Evolutionary conservation across 1,284 basidiomycete species (phyloP).

Genomic region (Apiotrichum brassicae): DNA sequence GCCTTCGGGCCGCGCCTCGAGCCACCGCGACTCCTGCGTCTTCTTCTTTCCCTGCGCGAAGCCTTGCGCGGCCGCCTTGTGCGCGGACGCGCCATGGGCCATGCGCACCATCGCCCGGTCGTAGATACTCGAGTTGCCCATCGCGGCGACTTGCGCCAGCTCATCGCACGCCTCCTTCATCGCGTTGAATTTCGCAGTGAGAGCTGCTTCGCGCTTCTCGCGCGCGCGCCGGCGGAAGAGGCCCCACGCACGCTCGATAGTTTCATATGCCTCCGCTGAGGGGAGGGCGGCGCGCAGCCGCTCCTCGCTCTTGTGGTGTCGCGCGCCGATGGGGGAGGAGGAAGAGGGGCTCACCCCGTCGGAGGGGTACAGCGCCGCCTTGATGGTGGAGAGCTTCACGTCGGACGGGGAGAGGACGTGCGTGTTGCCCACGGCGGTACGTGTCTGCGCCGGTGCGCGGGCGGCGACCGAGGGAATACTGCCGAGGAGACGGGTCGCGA

Average conservation of each 20-base stretch:
- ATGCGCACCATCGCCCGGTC: slow-evolving; percentile 62
- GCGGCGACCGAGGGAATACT: no score
- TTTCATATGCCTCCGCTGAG: slow-evolving; percentile 81
- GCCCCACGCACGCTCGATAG: slow-evolving; percentile 86
- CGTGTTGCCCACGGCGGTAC: no score
- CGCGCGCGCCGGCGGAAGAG: slow-evolving; percentile 70
- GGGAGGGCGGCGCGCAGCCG: slow-evolving; percentile 70
- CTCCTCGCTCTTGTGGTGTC: slow-evolving; percentile 65
- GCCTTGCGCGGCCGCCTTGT: slow-evolving; percentile 11
- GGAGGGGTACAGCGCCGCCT: slow-evolving; percentile 69
- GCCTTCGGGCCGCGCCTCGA: slow-evolving; percentile 71
- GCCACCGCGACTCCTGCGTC: slow-evolving; percentile 57
- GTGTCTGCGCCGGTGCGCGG: no score
- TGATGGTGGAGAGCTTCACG: slow-evolving; percentile 64
- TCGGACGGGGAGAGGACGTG: slow-evolving; percentile 46
- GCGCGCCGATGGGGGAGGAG: slow-evolving; percentile 65
- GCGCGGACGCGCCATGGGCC: slow-evolving; percentile 50
- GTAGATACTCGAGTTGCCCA: slow-evolving; percentile 50
- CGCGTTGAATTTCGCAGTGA: slow-evolving; percentile 64
- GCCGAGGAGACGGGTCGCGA: no score
- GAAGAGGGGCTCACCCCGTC: slow-evolving; percentile 50
- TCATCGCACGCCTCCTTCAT: slow-evolving; percentile 77
- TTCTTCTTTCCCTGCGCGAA: slow-evolving; percentile 55
- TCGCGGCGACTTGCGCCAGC: slow-evolving; percentile 49
- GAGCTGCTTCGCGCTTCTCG: slow-evolving; percentile 59